phyloP scores from a whole-genome alignment of 2,329 filamentous ascomycete species.

The Aspergillus luchuensis region DNA sequence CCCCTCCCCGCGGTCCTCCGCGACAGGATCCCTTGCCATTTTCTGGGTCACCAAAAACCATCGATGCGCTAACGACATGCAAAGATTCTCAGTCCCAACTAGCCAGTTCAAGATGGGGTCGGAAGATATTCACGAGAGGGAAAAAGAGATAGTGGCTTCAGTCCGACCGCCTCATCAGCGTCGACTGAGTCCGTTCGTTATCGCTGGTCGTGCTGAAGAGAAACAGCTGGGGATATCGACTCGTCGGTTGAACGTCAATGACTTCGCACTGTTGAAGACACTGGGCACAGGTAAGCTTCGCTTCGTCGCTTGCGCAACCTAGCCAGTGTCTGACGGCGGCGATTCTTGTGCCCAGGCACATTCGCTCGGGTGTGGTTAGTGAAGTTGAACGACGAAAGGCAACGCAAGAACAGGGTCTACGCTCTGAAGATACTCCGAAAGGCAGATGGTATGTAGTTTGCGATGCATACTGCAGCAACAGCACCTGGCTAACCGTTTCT shows the following conservation, averaged over 20 bases:
- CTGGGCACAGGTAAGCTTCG: constrained; percentile 50
- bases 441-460: constrained; percentile 45
- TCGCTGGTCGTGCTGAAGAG: constrained; percentile 41
- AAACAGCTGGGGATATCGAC: constrained; percentile 43
- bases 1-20: constrained; percentile 19
- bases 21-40: constrained; percentile 39
- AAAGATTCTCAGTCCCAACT: constrained; percentile 23
- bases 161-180: constrained; percentile 32
- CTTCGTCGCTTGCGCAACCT: constrained; percentile 7
- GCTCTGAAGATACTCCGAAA: constrained; percentile 55
- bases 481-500: constrained; percentile 13
- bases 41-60: constrained; percentile 43
- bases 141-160: constrained; percentile 34
- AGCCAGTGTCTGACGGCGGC: constrained; percentile 17
- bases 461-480: constrained; percentile 3
- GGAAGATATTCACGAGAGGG: constrained; percentile 30
- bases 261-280: constrained; percentile 53
- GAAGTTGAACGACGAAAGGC: constrained; percentile 42
- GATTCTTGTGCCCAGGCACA: constrained; percentile 43
- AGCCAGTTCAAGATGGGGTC: constrained; percentile 20
- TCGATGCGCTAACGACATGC: constrained; percentile 37
- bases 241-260: constrained; percentile 40
- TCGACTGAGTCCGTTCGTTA: constrained; percentile 39
- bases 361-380: constrained; percentile 56
- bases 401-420: constrained; percentile 45